A percentile compares a stretch with the other conserved stretches of the same genome.
phyloP scores from a whole-genome alignment of 2,329 filamentous ascomycete species.

The Colletotrichum simmondsii region DNA sequence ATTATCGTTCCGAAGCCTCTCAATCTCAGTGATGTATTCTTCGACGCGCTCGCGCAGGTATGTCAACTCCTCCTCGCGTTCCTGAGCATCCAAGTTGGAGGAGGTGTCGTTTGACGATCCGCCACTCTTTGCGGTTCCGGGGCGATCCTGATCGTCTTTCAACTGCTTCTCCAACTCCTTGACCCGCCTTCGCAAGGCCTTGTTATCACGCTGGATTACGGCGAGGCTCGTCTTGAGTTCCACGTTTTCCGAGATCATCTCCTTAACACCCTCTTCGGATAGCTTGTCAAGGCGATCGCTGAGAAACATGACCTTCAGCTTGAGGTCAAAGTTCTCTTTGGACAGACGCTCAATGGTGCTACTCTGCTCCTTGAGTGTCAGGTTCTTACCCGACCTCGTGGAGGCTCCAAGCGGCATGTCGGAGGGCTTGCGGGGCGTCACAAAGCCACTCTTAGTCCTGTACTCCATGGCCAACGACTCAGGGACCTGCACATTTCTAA shows the following conservation, averaged over 20 bases:
- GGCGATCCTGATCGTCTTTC: constrained; percentile 72
- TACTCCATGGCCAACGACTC: constrained; percentile 90
- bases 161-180: constrained; percentile 88
- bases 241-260: constrained; percentile 98
- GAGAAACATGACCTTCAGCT: constrained; percentile 97
- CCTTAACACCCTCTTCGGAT: constrained; percentile 95
- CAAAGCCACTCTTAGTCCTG: constrained; percentile 76
- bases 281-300: constrained; percentile 93
- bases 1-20: constrained; percentile 82
- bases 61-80: constrained; percentile 85
- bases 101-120: constrained; percentile 66
- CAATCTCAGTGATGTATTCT: constrained; percentile 84
- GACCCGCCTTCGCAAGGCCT: constrained; percentile 80
- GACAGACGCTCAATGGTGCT: constrained; percentile 95
- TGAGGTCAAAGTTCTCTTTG: constrained; percentile 98
- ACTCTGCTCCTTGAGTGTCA: constrained; percentile 97
- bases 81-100: constrained; percentile 70
- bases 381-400: constrained; percentile 70
- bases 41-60: constrained; percentile 89
- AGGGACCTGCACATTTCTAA: constrained; percentile 90
- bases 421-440: constrained; percentile 66
- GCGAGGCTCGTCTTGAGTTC: constrained; percentile 92
- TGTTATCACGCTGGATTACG: constrained; percentile 91
- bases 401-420: constrained; percentile 63
- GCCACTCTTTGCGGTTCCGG: constrained; percentile 67